Base-by-base conservation (phyloP, 2,329 filamentous ascomycete genomes). In the Chaetothyriales sp. region DNA sequence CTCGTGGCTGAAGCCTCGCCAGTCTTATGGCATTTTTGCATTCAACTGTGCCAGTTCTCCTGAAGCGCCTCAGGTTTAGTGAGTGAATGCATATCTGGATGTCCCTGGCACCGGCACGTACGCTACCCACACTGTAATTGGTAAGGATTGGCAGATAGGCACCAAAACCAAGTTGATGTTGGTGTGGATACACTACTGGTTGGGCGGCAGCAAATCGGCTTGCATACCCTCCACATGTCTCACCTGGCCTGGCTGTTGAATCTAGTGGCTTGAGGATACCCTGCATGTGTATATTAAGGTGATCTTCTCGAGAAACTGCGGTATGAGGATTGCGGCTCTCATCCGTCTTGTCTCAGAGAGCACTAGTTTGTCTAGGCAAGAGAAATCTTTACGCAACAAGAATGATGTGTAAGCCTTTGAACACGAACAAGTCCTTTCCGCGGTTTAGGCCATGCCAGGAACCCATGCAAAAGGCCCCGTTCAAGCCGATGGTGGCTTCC, bases 401-500 rank as follows among this genome's bases (percentile, higher is more conserved):
- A 25, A 25, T 25, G 22, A 25, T 25, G 22, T 25, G 22, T 25
- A 25, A 25, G 22, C 22, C 6, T 25, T 25, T 3, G 3, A 3
- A 25, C 3, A 3, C 22, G 22, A 25, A n/a, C n/a, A n/a, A 25
- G 22, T 6, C 22, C 3, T 39, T 9, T 39, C 32, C 1, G 4
- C 10, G 3, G 10, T 39, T 39, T 15, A 15, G 32, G 32, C 8
- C 28, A 32, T 5, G 28, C 28, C 28, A 32, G 28, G 28, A 32
- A 39, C 12, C 10, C 22, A 25, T 2, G 3, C 12, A 9, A 15
- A 39, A 39, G 15, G 32, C 32, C 15, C 12, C 1, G 32, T 39
- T 39, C 10, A 15, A 9, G 22, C 22, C 22, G 6, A 3, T 3
- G 22, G 3, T 6, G 22, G 22, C 47, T 57, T 61, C 19, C 58